These are phyloP conservation scores for Russula lepida DNA, from an alignment of 768 basidiomycete species.

Conservation along the genomic window DNA sequence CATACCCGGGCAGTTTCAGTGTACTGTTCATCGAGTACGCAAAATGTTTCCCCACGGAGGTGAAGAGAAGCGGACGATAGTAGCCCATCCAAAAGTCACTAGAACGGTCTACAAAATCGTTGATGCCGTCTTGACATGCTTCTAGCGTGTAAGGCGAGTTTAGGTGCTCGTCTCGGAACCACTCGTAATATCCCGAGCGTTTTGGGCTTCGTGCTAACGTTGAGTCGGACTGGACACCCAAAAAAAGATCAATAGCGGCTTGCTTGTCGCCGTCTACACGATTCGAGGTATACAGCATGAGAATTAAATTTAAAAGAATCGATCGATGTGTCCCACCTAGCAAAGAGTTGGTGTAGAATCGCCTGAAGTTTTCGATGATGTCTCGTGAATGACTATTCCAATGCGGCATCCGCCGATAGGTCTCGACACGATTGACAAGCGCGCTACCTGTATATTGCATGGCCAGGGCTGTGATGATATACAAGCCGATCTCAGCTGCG, in stretches of 20 bases:
- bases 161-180: constrained; percentile 73
- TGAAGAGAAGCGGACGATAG: constrained; percentile 78
- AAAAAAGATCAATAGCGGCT: constrained; percentile 93
- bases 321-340: constrained; percentile 46
- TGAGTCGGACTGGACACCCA: constrained; percentile 56
- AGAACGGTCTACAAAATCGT: constrained; percentile 47
- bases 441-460: constrained; percentile 96
- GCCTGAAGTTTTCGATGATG: constrained; percentile 88
- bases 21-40: constrained; percentile 92
- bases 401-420: constrained; percentile 89
- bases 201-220: constrained; percentile 41
- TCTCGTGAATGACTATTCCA: constrained; percentile 98
- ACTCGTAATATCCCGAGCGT: constrained; percentile 71
- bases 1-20: constrained; percentile 72
- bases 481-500: not conserved
- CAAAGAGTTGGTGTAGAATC: constrained; percentile 92
- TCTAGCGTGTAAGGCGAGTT: constrained; percentile 56
- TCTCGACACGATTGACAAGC: constrained; percentile 92
- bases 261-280: constrained; percentile 89
- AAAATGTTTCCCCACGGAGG: constrained; percentile 80
- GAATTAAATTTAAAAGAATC: not conserved
- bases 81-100: constrained; percentile 87
- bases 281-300: not conserved
- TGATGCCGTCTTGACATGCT: constrained; percentile 55
- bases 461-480: constrained; percentile 58